A percentile compares a stretch with the other conserved stretches of the same genome.
Evolutionary conservation across 1,284 basidiomycete species (phyloP).

Genomic region (Ceratobasidium sp.): DNA sequence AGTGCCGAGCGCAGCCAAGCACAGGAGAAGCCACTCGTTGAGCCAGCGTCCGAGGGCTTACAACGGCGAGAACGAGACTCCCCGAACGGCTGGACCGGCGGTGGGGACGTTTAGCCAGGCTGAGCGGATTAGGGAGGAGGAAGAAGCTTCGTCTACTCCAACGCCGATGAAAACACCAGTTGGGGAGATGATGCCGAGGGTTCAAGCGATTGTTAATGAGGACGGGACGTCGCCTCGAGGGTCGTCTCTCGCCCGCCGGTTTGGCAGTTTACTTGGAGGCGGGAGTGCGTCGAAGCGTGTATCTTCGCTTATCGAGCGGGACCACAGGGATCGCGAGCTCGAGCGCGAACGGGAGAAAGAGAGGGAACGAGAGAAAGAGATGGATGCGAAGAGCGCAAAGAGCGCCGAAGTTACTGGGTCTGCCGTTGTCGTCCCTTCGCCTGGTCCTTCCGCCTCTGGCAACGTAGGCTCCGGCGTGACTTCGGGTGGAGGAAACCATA

Average conservation of each 20-base stretch:
- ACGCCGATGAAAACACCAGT: background rate
- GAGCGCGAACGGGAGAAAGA: slow-evolving; percentile 23
- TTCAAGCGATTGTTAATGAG: slow-evolving; percentile 32
- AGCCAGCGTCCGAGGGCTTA: slow-evolving; percentile 70
- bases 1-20: slow-evolving; percentile 48
- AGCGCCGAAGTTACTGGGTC: slow-evolving; percentile 57
- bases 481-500: slow-evolving; percentile 59
- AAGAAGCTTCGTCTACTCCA: slow-evolving; percentile 45
- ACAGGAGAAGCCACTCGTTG: slow-evolving; percentile 67
- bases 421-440: slow-evolving; percentile 63
- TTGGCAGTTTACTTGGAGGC: slow-evolving; percentile 73
- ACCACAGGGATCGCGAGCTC: background rate
- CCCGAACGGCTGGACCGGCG: slow-evolving; percentile 69
- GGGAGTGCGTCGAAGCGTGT: slow-evolving; percentile 31
- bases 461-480: background rate
- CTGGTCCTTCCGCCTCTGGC: background rate
- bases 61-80: slow-evolving; percentile 53
- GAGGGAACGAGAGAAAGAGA: slow-evolving; percentile 7
- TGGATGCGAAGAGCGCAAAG: slow-evolving; percentile 23
- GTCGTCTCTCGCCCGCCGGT: slow-evolving; percentile 64
- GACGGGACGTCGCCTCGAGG: background rate
- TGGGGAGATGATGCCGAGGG: slow-evolving; percentile 48
- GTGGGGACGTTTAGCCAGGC: slow-evolving; percentile 60
- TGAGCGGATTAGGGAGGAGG: slow-evolving; percentile 47
- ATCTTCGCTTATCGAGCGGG: slow-evolving; percentile 16